These are phyloP conservation scores for Aspergillus carbonarius DNA, from an alignment of 2,329 filamentous ascomycete species.

Conservation along the genomic window DNA sequence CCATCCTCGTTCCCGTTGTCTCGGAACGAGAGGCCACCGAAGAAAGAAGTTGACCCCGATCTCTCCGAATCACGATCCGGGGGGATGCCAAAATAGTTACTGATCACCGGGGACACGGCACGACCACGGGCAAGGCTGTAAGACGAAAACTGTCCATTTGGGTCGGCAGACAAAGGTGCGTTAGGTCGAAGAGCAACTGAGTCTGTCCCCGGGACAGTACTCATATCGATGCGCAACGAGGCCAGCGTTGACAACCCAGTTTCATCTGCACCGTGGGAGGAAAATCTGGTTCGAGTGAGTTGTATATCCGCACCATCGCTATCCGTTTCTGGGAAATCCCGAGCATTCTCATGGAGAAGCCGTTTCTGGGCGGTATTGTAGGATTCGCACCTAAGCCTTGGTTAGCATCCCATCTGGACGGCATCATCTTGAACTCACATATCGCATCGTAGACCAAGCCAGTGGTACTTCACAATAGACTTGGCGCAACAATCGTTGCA, in stretches of 20 bases:
- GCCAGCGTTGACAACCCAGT: slow-evolving; percentile 21
- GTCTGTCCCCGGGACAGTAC: slow-evolving; percentile 22
- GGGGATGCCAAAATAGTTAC: slow-evolving; percentile 47
- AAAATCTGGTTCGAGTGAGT: slow-evolving; percentile 24
- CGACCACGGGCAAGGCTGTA: slow-evolving; percentile 40
- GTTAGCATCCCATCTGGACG: slow-evolving; percentile 10
- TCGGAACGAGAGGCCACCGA: slow-evolving; percentile 21
- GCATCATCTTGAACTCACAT: slow-evolving; percentile 38
- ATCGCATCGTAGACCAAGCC: slow-evolving; percentile 86
- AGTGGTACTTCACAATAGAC: slow-evolving; percentile 85
- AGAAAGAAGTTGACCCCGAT: slow-evolving; percentile 31
- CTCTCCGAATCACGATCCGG: slow-evolving; percentile 32
- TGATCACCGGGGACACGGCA: slow-evolving; percentile 44
- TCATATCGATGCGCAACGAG: slow-evolving; percentile 31
- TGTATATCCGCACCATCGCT: slow-evolving; percentile 18
- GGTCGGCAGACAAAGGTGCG: slow-evolving; percentile 20
- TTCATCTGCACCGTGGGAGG: slow-evolving; percentile 29
- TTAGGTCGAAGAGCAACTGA: slow-evolving; percentile 18
- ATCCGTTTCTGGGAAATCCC: slow-evolving; percentile 26
- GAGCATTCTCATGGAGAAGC: slow-evolving; percentile 35
- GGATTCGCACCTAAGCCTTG: slow-evolving; percentile 42
- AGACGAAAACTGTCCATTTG: slow-evolving; percentile 28
- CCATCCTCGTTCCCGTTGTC: slow-evolving; percentile 48
- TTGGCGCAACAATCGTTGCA: slow-evolving; percentile 95
- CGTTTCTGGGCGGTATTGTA: slow-evolving; percentile 49